phyloP scores from a whole-genome alignment of 441 rosid species.

The Croton setiger region DNA sequence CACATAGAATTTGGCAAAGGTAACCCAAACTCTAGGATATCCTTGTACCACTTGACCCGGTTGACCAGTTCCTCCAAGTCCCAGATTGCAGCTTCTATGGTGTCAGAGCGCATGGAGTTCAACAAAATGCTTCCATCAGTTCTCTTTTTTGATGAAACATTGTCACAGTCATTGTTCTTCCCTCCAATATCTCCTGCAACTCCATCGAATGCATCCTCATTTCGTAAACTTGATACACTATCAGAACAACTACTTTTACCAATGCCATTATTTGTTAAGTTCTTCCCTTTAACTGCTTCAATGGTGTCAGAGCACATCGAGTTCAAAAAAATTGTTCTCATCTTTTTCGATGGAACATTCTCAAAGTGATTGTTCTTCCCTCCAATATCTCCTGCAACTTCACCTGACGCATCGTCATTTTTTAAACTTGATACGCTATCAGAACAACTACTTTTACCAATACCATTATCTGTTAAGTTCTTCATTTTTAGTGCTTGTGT shows the following conservation, averaged over 20 bases:
- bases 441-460: conserved; percentile 25
- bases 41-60: conserved; percentile 57
- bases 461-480: conserved; percentile 14
- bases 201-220: conserved; percentile 23
- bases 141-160: conserved; percentile 25
- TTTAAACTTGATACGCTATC: conserved; percentile 30
- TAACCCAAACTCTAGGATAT: conserved; percentile 31
- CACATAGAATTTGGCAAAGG: conserved; percentile 25
- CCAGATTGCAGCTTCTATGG: conserved; percentile 53
- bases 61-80: conserved; percentile 65
- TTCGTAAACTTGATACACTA: conserved; percentile 27
- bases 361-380: conserved; percentile 15
- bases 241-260: conserved; percentile 28
- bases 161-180: conserved; percentile 13
- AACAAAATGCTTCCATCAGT: conserved; percentile 28
- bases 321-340: too few relatives aligned
- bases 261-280: conserved; percentile 14
- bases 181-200: conserved; percentile 17
- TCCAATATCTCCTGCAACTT: conserved; percentile 18
- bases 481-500: conserved; percentile 10
- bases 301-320: too few relatives aligned
- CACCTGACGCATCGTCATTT: conserved; percentile 22
- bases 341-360: conserved; percentile 26
- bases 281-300: too few relatives aligned
- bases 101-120: conserved; percentile 43